These are phyloP conservation scores for Stagonosporopsis chrysanthemi DNA, from an alignment of 2,329 filamentous ascomycete species.

Conservation along the genomic window DNA sequence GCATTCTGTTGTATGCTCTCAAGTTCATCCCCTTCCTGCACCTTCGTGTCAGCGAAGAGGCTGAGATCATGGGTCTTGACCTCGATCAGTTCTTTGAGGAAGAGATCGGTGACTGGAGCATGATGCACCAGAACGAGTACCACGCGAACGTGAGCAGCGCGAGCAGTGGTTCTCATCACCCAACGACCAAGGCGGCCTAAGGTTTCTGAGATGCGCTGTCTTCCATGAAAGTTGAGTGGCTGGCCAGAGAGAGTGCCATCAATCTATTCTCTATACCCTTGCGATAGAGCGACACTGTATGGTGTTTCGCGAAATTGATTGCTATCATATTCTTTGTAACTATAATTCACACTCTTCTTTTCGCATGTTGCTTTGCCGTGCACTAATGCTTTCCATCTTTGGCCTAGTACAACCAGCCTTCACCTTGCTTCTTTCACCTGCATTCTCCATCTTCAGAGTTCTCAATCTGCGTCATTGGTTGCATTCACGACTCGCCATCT, in stretches of 20 bases:
- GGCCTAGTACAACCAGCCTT: neutral
- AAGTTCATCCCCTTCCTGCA: constrained; percentile 64
- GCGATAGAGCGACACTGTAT: neutral
- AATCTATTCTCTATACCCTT: neutral
- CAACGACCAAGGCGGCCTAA: neutral
- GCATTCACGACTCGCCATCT: neutral
- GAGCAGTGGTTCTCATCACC: constrained; percentile 31
- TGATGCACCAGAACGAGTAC: constrained; percentile 43
- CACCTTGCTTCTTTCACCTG: neutral
- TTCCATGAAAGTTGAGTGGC: neutral
- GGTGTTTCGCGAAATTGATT: neutral
- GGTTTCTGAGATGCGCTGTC: neutral
- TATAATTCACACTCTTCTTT: constrained; percentile 1
- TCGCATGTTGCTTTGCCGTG: neutral
- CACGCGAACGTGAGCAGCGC: constrained; percentile 29
- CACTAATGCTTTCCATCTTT: neutral
- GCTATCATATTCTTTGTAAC: constrained; percentile 4
- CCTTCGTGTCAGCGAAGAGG: constrained; percentile 62
- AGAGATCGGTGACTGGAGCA: constrained; percentile 62
- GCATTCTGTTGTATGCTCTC: constrained; percentile 60
- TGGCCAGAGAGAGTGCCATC: neutral
- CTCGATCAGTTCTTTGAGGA: constrained; percentile 65
- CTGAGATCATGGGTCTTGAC: constrained; percentile 63
- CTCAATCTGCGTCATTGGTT: neutral
- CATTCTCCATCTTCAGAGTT: neutral